Percentiles rank a stretch among this genome's conserved stretches.
phyloP scores from a whole-genome alignment of 352 stramenopile genomes.

The Phytophthora lateralis region DNA sequence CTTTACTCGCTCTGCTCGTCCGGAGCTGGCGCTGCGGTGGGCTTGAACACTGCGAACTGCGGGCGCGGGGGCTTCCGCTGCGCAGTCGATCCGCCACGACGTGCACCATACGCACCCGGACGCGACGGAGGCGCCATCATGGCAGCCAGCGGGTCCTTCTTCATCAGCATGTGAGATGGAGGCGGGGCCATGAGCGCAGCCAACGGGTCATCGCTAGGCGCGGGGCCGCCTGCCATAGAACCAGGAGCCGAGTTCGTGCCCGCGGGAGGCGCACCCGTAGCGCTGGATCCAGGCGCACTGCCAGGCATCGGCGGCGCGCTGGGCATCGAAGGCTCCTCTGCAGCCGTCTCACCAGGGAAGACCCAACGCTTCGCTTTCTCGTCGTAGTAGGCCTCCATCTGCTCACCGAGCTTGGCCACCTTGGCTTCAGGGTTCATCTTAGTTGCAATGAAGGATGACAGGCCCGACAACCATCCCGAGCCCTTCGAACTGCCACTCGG shows the following conservation, averaged over 20 bases:
- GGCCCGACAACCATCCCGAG: conserved; percentile 61
- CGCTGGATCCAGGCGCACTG: conserved; percentile 48
- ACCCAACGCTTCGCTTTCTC: conserved; percentile 88
- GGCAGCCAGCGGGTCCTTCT: conserved; percentile 79
- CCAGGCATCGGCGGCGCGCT: conserved; percentile 69
- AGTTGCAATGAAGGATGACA: conserved; percentile 70
- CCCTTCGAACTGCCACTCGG: conserved; percentile 69
- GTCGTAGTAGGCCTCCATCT: conserved; percentile 86
- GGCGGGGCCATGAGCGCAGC: conserved; percentile 84
- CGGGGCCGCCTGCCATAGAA: conserved; percentile 53
- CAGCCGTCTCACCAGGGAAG: conserved; percentile 78
- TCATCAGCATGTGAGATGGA: conserved; percentile 73
- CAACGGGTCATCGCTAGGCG: conserved; percentile 63
- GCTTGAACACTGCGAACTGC: conserved; percentile 91
- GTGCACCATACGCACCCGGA: conserved; percentile 39
- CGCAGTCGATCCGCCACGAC: conserved; percentile 32
- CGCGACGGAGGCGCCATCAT: conserved; percentile 85
- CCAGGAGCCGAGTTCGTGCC: conserved; percentile 69
- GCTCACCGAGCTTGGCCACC: conserved; percentile 74
- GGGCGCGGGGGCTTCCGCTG: conserved; percentile 68
- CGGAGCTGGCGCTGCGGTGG: conserved; percentile 32
- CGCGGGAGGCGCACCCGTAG: conserved; percentile 40
- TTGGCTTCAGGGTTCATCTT: conserved; percentile 89
- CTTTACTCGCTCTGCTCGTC: conserved; percentile 33
- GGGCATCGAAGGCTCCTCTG: conserved; percentile 64